Evolutionary conservation across 1,139 yeast genomes (phyloP).

Genomic region (Williopsis jadinii): DNA sequence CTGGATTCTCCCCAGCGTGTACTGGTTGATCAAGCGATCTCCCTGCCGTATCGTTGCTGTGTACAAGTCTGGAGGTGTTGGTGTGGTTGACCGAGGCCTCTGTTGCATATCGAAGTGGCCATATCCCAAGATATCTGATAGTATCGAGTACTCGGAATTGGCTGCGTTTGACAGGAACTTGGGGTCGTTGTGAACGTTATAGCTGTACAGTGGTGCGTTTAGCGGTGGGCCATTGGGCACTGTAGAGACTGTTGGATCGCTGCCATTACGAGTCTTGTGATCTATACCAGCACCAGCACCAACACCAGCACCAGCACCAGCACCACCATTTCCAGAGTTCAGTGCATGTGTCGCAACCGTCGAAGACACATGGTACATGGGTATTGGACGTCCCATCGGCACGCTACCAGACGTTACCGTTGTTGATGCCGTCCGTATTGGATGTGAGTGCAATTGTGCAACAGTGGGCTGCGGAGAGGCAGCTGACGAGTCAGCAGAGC

Average conservation of each 20-base stretch:
- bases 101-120: conserved; percentile 2
- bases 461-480: background rate
- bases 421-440: no score
- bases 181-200: conserved; percentile 10
- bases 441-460: no score
- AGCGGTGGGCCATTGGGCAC: background rate
- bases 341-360: background rate
- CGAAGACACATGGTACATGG: background rate
- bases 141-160: conserved; percentile 68
- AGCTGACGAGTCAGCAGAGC: conserved; percentile 1
- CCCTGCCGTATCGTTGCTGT: conserved; percentile 18
- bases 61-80: conserved; percentile 15
- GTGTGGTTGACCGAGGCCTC: conserved; percentile 1
- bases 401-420: background rate
- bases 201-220: background rate
- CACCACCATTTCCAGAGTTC: background rate
- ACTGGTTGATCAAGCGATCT: conserved; percentile 44
- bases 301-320: background rate
- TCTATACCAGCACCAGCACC: background rate
- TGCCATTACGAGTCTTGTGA: background rate
- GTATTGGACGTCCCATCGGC: background rate
- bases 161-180: conserved; percentile 66
- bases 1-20: conserved; percentile 41
- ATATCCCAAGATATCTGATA: conserved; percentile 57
- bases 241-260: background rate